Percentiles rank a stretch among this genome's conserved stretches.
Conservation (phyloP, 257 asterid genomes). For the Solanum tarijense region DNA sequence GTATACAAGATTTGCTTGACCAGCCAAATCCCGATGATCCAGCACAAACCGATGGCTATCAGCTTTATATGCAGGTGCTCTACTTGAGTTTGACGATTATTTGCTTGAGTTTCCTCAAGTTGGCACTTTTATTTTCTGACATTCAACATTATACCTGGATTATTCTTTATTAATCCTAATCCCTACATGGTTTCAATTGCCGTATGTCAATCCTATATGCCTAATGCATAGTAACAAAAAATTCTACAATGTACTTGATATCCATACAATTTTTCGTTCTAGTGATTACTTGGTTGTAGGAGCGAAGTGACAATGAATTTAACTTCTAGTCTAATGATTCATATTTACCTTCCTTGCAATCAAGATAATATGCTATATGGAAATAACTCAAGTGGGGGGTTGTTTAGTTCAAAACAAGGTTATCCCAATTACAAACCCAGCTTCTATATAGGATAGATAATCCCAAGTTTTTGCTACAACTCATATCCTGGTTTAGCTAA, state of each 20-base stretch:
- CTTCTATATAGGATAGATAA: not conserved
- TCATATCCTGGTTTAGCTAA: not conserved
- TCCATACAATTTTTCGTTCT: not conserved
- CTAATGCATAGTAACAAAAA: not conserved
- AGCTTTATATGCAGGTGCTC: not conserved
- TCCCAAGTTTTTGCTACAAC: not conserved
- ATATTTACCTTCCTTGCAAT: not conserved
- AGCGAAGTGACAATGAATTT: not conserved
- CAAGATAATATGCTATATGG: not conserved
- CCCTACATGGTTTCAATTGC: not conserved
- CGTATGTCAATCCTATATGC: not conserved
- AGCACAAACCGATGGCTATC: constrained; percentile 21
- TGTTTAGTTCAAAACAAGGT: not conserved
- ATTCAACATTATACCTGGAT: not conserved
- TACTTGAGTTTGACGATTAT: not conserved
- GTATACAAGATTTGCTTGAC: constrained; percentile 33
- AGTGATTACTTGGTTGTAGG: not conserved
- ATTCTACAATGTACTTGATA: not conserved
- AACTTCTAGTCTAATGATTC: not conserved
- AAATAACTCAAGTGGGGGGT: not conserved
- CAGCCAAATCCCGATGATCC: constrained; percentile 31
- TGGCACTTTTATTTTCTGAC: not conserved
- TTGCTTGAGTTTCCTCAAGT: not conserved
- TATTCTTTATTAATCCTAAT: not conserved
- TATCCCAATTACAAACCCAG: not conserved